Conservation (phyloP, 768 basidiomycete species). For the Leucogyrophana mollusca region DNA sequence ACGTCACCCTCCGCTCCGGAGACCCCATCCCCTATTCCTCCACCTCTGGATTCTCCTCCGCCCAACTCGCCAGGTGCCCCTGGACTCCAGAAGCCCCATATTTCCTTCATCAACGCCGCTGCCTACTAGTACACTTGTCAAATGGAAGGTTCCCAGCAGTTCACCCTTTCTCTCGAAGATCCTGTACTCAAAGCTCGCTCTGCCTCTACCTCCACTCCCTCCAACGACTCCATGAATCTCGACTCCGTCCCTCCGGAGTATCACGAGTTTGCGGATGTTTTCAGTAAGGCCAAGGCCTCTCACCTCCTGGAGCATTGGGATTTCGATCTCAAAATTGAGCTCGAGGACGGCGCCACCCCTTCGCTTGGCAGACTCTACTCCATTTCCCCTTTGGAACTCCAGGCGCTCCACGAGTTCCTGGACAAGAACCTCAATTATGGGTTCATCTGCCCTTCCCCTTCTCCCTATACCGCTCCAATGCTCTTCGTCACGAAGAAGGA, state of each 20-base stretch:
- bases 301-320: constrained; percentile 16
- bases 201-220: background rate
- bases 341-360: constrained; percentile 25
- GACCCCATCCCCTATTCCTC: too few species aligned
- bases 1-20: too few species aligned
- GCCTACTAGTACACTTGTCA: background rate
- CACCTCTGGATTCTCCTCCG: too few species aligned
- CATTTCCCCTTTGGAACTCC: constrained; percentile 18
- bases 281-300: background rate
- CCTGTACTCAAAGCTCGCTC: too few species aligned
- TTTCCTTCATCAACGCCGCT: too few species aligned
- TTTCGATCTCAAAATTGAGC: constrained; percentile 36
- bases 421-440: constrained; percentile 16
- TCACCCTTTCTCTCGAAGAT: too few species aligned
- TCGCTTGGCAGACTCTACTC: too few species aligned
- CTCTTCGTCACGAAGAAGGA: constrained; percentile 7
- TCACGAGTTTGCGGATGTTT: background rate
- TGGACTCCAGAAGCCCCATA: too few species aligned
- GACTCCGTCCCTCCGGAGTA: constrained; percentile 10
- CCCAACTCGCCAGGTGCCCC: too few species aligned
- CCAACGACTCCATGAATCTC: constrained; percentile 2
- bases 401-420: constrained; percentile 14
- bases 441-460: constrained; percentile 32
- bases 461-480: constrained; percentile 18
- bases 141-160: background rate